Conservation (phyloP, 2,329 filamentous ascomycete species). For the Arthroderma uncinatum region DNA sequence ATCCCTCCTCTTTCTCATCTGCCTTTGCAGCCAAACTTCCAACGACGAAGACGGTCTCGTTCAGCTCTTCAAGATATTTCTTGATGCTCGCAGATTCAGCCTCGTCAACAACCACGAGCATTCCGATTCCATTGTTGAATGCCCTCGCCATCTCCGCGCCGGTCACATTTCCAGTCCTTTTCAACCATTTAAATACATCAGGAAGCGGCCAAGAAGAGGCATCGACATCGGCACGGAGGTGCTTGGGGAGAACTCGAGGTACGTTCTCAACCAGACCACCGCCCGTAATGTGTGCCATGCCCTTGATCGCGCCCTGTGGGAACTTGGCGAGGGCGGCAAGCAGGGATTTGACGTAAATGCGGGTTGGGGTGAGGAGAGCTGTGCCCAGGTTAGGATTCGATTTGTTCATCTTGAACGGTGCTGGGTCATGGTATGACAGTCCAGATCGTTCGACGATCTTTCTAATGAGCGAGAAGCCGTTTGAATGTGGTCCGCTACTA, state of each 20-base stretch:
- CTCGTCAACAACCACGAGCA: slow-evolving; percentile 72
- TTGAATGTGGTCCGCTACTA: slow-evolving; percentile 84
- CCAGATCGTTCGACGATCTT: slow-evolving; percentile 68
- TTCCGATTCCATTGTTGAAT: slow-evolving; percentile 91
- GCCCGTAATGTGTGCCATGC: slow-evolving; percentile 92
- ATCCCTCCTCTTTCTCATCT: slow-evolving; percentile 43
- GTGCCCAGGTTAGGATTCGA: slow-evolving; percentile 51
- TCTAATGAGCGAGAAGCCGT: slow-evolving; percentile 93
- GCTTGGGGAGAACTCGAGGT: slow-evolving; percentile 74
- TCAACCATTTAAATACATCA: slow-evolving; percentile 77
- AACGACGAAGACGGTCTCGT: slow-evolving; percentile 67
- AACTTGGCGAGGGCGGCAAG: slow-evolving; percentile 48
- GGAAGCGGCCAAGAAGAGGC: slow-evolving; percentile 64
- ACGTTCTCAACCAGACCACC: slow-evolving; percentile 90
- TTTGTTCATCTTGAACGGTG: slow-evolving; percentile 58
- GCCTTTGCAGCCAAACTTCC: slow-evolving; percentile 56
- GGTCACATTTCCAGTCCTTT: slow-evolving; percentile 56
- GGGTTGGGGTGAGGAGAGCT: slow-evolving; percentile 74
- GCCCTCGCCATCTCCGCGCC: slow-evolving; percentile 75
- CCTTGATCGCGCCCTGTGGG: slow-evolving; percentile 50
- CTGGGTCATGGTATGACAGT: slow-evolving; percentile 57
- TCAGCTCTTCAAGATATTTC: slow-evolving; percentile 50
- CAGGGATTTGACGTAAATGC: slow-evolving; percentile 81
- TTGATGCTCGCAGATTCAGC: slow-evolving; percentile 52
- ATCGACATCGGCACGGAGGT: slow-evolving; percentile 71